Base-by-base conservation (phyloP, 331 rosid genomes). In the Quercus lobata region DNA sequence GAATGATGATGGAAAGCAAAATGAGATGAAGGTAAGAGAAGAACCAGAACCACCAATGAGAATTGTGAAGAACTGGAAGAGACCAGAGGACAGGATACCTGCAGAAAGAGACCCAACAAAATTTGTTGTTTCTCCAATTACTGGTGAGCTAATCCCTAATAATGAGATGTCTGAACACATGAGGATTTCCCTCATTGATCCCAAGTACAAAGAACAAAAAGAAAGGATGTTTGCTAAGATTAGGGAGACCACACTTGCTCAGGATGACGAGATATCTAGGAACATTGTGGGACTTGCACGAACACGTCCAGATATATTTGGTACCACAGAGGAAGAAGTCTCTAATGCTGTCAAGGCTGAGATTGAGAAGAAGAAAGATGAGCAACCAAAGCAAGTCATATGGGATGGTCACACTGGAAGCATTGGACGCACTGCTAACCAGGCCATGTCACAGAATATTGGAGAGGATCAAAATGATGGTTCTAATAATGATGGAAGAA, bases 351-450 rank as follows among this genome's bases (percentile, higher is more conserved):
- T 94, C 76, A 94, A 91, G 88, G 98, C 98, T 22, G 97, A 94
- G 86, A 94, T 91, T 82, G 98, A 92, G 86, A 94, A 91, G 87
- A 91, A 87, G 89, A 91, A 92, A 76, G 98, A 94, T 25, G 98
- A 92, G 83, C 97, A 94, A 73, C 93, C 98, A 54, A 92, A 94
- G 86, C 97, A 94, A 85, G 98, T 94, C 79, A 94, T 94, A 82
- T 94, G 97, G 98, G 98, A 94, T 82, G 98, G 98, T 79, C 98
- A 94, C 85, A 88, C 94, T 32, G 97, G 98, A 78, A 94, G 98
- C 82, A 94, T 94, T 80, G 97, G 97, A 60, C 97, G 93, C 9
- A 92, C 97, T 52, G 94, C 97, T 63, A 94, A 91, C 84, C 97
- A 92, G 80, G 97, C 97, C 71, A 87, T 94, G 94, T 90, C 97